Conservation (phyloP, 306 rosid species). For the Quercus berberidifolia region DNA sequence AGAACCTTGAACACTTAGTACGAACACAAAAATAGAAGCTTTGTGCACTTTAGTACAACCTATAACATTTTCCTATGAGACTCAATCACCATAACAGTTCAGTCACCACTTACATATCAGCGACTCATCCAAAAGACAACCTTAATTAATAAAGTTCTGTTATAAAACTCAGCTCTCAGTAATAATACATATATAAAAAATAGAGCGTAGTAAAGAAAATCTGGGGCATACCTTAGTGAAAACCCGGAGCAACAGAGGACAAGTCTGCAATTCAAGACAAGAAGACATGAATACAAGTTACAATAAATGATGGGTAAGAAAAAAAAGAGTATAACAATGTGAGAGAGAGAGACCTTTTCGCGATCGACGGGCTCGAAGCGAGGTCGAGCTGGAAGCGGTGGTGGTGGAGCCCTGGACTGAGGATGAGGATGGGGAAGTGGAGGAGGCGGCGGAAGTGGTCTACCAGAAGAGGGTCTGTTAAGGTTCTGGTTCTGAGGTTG, state of each 20-base stretch:
- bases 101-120: too few species aligned
- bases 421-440: constrained; percentile 23
- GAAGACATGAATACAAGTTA: neutral
- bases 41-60: too few species aligned
- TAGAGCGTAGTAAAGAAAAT: neutral
- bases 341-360: constrained; percentile 38
- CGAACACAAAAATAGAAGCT: too few species aligned
- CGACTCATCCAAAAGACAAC: too few species aligned
- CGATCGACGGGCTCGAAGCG: constrained; percentile 58
- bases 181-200: neutral
- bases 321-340: neutral
- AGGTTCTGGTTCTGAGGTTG: too few species aligned
- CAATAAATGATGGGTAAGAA: neutral
- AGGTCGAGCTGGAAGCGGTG: constrained; percentile 34
- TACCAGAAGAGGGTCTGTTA: constrained; percentile 27
- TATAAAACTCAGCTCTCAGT: neutral
- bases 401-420: constrained; percentile 38
- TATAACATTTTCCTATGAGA: too few species aligned
- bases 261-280: constrained; percentile 47
- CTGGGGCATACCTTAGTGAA: constrained; percentile 67
- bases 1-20: too few species aligned
- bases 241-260: constrained; percentile 86
- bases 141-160: too few species aligned
- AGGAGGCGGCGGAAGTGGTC: constrained; percentile 40
- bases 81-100: too few species aligned